Conservation (phyloP, 2,329 filamentous ascomycete species). For the Atkinsonella texensis region DNA sequence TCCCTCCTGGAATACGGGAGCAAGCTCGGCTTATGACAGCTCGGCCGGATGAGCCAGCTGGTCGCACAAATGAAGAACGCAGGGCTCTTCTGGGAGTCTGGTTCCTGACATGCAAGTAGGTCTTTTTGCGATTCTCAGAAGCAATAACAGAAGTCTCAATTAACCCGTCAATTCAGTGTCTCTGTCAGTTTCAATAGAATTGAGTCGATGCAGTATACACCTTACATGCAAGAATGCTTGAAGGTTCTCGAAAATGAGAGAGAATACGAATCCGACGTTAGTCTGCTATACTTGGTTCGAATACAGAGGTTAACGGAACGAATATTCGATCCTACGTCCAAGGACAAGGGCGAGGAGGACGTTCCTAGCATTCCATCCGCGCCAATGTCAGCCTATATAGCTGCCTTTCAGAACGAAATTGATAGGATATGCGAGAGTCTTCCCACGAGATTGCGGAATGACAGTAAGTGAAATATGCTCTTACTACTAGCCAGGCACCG, state of each 20-base stretch:
- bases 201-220: conserved; percentile 37
- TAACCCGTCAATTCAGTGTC: conserved; percentile 17
- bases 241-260: conserved; percentile 27
- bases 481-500: neutral
- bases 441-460: conserved; percentile 21
- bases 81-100: conserved; percentile 41
- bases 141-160: neutral
- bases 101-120: conserved; percentile 42
- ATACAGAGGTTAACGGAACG: conserved; percentile 39
- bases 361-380: conserved; percentile 25
- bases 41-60: conserved; percentile 23
- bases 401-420: conserved; percentile 33
- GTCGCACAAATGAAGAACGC: conserved; percentile 38
- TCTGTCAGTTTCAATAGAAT: conserved; percentile 30
- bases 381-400: conserved; percentile 31
- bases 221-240: conserved; percentile 40
- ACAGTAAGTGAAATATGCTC: conserved; percentile 22
- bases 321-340: conserved; percentile 29
- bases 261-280: conserved; percentile 35
- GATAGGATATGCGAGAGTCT: conserved; percentile 27
- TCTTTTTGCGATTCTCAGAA: neutral
- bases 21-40: conserved; percentile 30
- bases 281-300: conserved; percentile 33
- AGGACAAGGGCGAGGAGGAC: conserved; percentile 22
- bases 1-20: conserved; percentile 27